These are phyloP conservation scores for Mallotus japonicus DNA, from an alignment of 441 rosid species.

Conservation along the genomic window DNA sequence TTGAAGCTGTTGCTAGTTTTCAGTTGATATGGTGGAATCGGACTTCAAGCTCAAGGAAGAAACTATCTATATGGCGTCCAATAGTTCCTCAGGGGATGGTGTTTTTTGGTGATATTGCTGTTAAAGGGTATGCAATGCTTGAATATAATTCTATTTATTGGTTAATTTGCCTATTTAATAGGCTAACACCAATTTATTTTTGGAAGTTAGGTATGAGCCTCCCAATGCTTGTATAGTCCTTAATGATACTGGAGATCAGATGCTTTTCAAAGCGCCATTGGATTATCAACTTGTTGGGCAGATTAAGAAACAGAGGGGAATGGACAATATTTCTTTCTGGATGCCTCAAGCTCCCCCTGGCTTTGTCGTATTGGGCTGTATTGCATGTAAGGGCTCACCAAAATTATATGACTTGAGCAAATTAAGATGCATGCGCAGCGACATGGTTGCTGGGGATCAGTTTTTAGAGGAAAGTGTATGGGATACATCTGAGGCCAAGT, in stretches of 20 bases:
- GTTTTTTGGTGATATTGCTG: conserved; percentile 92
- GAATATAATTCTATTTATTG: conserved; percentile 4
- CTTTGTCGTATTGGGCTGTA: conserved; percentile 87
- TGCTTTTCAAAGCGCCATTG: conserved; percentile 58
- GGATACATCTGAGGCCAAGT: conserved; percentile 80
- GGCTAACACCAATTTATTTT: conserved; percentile 22
- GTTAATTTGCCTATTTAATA: conserved; percentile 9
- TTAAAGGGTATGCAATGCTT: conserved; percentile 66
- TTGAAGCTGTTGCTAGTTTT: conserved; percentile 86
- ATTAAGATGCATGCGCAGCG: conserved; percentile 80
- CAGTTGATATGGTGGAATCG: conserved; percentile 88
- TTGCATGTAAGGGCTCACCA: conserved; percentile 81
- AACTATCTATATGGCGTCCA: conserved; percentile 93
- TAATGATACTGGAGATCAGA: conserved; percentile 68
- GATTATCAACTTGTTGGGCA: conserved; percentile 82
- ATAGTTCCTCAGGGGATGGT: conserved; percentile 73
- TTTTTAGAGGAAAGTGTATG: conserved; percentile 88
- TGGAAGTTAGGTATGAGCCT: conserved; percentile 67
- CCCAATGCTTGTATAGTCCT: conserved; percentile 84
- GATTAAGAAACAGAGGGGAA: conserved; percentile 80
- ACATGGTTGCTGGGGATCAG: conserved; percentile 84
- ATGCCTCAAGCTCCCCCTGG: conserved; percentile 98
- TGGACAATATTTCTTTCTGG: conserved; percentile 87
- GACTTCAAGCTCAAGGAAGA: conserved; percentile 68
- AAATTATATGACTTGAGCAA: conserved; percentile 59